Base-by-base conservation (phyloP, 108 stramenopile species). In the Cyclotella baltica region DNA sequence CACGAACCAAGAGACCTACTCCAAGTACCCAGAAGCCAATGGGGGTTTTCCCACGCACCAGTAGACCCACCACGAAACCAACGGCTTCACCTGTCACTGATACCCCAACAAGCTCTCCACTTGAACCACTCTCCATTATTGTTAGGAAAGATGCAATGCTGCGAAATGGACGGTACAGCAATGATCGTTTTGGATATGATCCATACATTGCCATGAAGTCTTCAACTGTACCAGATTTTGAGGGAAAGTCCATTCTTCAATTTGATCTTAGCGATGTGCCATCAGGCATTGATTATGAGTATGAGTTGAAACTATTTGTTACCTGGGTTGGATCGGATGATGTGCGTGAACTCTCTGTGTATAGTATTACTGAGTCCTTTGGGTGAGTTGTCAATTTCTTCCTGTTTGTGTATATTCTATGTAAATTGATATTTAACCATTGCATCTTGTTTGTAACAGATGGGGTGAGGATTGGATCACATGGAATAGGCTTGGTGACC, bases 391-490 rank as follows among this genome's bases (percentile, higher is more conserved):
- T 19, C 4, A 28, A 51, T 67, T 33, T 11, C 38, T 43, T 10
- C 40, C 23, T 9, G 8, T 3, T 27, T 25, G 10, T 40, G 0
- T 3, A 6, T 16, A 33, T 2, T 29, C 51, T 51, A 15, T 52
- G 10, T 11, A 5, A 50, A 51, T 4, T 33, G 22, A 1, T 22
- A 29, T 67, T 31, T 52, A 5, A 4, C 3, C 18, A 50, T 43
- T 22, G 28, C 11, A 29, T 8, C 15, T 2, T 3, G 3, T 2
- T 8, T 34, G 16, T 5, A 1, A 19, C 40, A 72, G 57, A 19
- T 72, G 71, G 71, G 40, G 59, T 25, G 71, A 72, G 23, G 46
- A 61, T 0, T 58, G 43, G 43, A 58, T 72, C 29, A 72, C 71
- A 33, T 72, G 71, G 71, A 29, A 61, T 23, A 72, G 57, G 15